Base-by-base conservation (phyloP, 331 rosid species). In the Dryas integrifolia region DNA sequence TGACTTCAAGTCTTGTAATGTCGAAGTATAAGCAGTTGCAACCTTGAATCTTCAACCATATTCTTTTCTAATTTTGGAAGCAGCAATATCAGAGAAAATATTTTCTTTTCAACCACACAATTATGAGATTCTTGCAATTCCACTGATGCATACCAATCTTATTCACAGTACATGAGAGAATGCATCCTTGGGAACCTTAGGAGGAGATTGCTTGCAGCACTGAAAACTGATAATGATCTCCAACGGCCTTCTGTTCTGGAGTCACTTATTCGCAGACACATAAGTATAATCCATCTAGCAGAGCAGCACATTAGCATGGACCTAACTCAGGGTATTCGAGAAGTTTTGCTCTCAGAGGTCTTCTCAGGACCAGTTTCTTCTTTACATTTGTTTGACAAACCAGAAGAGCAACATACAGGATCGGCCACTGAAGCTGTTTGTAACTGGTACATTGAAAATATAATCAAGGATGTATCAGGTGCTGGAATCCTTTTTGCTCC, bases 231-330 rank as follows among this genome's bases (percentile, higher is more conserved):
- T 80, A 89, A 87, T 74, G 98, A 94, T 85, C 95, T 94, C 76
- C 97, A 94, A 76, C 92, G 98, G 4, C 98, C 98, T 65, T 88
- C 98, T 64, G 85, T 94, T 77, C 80, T 94, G 74, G 98, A 91
- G 74, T 89, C 92, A 51, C 81, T 94, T 79, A 85, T 89, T 72
- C 85, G 79, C 65, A 88, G 98, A 77, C 98, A 94, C 79, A 86
- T 85, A 62, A 82, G 97, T 80, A 91, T 94, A 52, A 85, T 94
- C 80, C 92, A 91, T 82, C 92, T 94, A 67, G 95, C 98, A 4
- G 98, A 94, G 89, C 98, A 94, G 88, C 98, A 94, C 79, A 89
- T 94, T 82, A 89, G 97, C 84, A 94, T 94, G 98, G 97, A 91
- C 82, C 87, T 94, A 69, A 94, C 96, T 50, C 96, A 86, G 79